Evolutionary conservation across 1,284 basidiomycete genomes (phyloP), one percentile per base, ranked within the genome.

Genomic region (Melampsora larici-populina): DNA sequence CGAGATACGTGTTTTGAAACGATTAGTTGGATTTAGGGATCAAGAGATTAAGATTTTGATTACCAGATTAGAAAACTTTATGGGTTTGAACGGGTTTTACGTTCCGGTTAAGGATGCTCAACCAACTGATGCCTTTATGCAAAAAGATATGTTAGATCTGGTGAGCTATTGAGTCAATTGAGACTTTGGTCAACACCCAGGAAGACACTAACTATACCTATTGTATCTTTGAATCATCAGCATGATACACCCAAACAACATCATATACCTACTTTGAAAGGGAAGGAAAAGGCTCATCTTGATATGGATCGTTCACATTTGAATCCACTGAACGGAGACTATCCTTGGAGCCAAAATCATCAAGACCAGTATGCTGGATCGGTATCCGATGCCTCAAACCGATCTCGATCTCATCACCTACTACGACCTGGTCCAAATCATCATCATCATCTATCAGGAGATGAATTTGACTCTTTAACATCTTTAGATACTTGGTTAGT

Each of bases 51-150:
- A 48, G 26, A 64, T 58, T 31, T 58, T 77, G 26, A 77, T 77
- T 65, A 49, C 15, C 24, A 51, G 74, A 24, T 64, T 77, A 36
- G 40, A 77, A 31, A 48, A 69, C 60, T 69, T 77, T n/a, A 77
- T 69, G 65, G 74, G 74, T 17, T 46, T 77, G 24, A 65, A 77
- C 49, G 74, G 74, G 49, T 77, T 77, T 33, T 77, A 70, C 17
- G 66, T 77, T 21, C 74, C 51, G n/a, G 18, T 65, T 11, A 29
- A 64, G 46, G 72, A 66, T n/a, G 64, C 66, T 31, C 64, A 75
- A 2, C 29, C 43, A 1, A 17, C 62, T 3, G 21, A n/a, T 24
- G n/a, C 21, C 51, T 21, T 26, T 55, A 55, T 21, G 4, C 21
- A 26, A 6, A 3, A 55, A 55, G 24, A 55, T 55, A 55, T 21